phyloP scores from a whole-genome alignment of 2,329 filamentous ascomycete species.

The Karstenula rhodostoma region DNA sequence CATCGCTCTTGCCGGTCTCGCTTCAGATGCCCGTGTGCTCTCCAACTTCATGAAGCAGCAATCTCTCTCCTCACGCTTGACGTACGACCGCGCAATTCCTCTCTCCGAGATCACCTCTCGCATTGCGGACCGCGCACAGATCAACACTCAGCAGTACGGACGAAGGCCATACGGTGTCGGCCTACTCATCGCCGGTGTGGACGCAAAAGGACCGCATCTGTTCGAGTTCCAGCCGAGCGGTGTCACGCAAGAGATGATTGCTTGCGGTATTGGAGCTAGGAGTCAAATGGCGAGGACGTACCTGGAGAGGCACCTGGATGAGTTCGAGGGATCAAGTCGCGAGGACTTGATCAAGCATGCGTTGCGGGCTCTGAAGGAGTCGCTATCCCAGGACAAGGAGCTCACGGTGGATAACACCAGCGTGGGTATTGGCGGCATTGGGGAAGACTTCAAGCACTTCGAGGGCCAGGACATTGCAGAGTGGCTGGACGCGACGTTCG shows the following conservation, averaged over 20 bases:
- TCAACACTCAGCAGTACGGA: conserved; percentile 97
- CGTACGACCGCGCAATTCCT: conserved; percentile 92
- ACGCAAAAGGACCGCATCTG: conserved; percentile 91
- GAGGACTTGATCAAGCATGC: conserved; percentile 94
- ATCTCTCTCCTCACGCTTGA: conserved; percentile 92
- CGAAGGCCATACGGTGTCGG: conserved; percentile 96
- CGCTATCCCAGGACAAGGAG: conserved; percentile 95
- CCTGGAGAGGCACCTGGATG: conserved; percentile 87
- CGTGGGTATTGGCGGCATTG: conserved; percentile 79
- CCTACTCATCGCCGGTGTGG: conserved; percentile 89
- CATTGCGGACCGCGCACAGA: conserved; percentile 96
- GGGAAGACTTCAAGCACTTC: conserved; percentile 87
- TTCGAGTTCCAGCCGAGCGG: conserved; percentile 98
- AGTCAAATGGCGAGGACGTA: conserved; percentile 99
- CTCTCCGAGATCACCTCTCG: conserved; percentile 87
- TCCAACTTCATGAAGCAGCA: conserved; percentile 99
- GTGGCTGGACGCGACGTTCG: conserved; percentile 77
- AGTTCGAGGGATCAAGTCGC: conserved; percentile 76
- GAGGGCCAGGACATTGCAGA: conserved; percentile 87
- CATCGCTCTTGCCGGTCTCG: conserved; percentile 93
- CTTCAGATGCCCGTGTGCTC: conserved; percentile 96
- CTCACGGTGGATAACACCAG: conserved; percentile 97
- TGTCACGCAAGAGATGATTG: conserved; percentile 96
- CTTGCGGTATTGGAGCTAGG: conserved; percentile 93
- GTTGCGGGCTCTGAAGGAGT: conserved; percentile 91